These are phyloP conservation scores for Astrothelium macrocarpum DNA, from an alignment of 495 filamentous ascomycete species.

Conservation along the genomic window DNA sequence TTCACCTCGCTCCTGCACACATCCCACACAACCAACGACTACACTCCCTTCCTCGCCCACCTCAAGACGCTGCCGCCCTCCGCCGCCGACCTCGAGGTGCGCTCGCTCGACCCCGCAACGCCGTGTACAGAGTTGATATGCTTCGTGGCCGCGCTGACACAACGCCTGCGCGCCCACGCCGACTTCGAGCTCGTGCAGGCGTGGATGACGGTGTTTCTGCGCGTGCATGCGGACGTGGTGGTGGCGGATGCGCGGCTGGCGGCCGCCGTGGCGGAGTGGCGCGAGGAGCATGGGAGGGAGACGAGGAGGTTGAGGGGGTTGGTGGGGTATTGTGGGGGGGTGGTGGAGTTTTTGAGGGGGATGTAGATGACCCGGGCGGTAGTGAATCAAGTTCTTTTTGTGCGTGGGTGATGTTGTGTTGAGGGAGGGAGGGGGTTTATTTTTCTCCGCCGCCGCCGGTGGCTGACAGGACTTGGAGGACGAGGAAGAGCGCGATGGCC, in stretches of 20 bases:
- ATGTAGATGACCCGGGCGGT: not conserved
- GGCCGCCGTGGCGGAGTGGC: slow-evolving; percentile 24
- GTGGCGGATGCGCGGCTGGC: slow-evolving; percentile 24
- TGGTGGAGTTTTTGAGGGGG: slow-evolving; percentile 29
- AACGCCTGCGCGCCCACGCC: slow-evolving; percentile 49
- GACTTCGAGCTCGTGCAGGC: slow-evolving; percentile 93
- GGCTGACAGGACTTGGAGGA: slow-evolving; percentile 25
- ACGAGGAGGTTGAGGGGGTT: slow-evolving; percentile 59
- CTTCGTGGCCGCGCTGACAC: slow-evolving; percentile 69
- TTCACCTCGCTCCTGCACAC: slow-evolving; percentile 52
- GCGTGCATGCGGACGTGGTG: slow-evolving; percentile 58
- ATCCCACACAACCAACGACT: slow-evolving; percentile 38
- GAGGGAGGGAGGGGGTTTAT: not conserved
- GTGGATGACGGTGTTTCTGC: slow-evolving; percentile 91
- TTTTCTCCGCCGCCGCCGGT: slow-evolving; percentile 25
- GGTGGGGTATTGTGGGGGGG: slow-evolving; percentile 78
- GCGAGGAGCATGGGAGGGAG: slow-evolving; percentile 49
- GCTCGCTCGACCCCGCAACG: slow-evolving; percentile 51
- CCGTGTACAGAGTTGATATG: slow-evolving; percentile 45
- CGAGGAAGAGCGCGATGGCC: slow-evolving; percentile 29
- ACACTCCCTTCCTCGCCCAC: slow-evolving; percentile 52
- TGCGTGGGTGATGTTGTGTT: too few relatives aligned
- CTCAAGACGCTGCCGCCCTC: slow-evolving; percentile 67
- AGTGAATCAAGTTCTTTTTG: not conserved
- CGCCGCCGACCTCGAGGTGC: slow-evolving; percentile 78